Evolutionary conservation across 2,329 filamentous ascomycete species (phyloP).

Genomic region (Colletotrichum tropicale): DNA sequence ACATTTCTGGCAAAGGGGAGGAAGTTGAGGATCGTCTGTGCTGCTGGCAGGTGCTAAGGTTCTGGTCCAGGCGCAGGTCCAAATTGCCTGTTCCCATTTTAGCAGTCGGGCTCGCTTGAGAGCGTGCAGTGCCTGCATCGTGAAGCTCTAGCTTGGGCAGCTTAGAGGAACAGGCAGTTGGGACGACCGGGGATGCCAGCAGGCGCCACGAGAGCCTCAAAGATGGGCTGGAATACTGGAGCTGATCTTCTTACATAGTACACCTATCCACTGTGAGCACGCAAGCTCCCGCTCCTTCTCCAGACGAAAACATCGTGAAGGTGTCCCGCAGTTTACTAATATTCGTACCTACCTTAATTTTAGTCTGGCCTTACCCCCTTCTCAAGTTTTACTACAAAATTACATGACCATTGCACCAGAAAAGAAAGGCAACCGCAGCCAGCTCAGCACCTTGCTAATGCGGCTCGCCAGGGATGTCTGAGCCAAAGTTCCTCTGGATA

Average conservation of each 20-base stretch:
- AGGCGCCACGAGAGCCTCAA: neutral
- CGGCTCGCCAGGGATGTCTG: slow-evolving; percentile 1
- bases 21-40: neutral
- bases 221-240: neutral
- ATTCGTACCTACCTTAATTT: neutral
- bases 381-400: neutral
- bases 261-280: neutral
- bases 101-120: neutral
- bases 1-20: neutral
- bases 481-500: neutral
- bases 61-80: neutral
- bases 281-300: neutral
- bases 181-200: neutral
- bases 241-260: neutral
- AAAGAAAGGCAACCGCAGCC: neutral
- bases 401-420: neutral
- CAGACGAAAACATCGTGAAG: neutral
- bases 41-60: neutral
- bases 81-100: neutral
- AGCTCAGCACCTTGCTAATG: neutral
- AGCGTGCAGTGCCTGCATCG: neutral
- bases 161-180: neutral
- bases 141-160: neutral
- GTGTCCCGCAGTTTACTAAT: neutral
- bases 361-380: neutral